Evolutionary conservation across 1,139 yeast genomes (phyloP), one percentile per base, ranked within the genome.

Genomic region (Hyphopichia khmerensis): DNA sequence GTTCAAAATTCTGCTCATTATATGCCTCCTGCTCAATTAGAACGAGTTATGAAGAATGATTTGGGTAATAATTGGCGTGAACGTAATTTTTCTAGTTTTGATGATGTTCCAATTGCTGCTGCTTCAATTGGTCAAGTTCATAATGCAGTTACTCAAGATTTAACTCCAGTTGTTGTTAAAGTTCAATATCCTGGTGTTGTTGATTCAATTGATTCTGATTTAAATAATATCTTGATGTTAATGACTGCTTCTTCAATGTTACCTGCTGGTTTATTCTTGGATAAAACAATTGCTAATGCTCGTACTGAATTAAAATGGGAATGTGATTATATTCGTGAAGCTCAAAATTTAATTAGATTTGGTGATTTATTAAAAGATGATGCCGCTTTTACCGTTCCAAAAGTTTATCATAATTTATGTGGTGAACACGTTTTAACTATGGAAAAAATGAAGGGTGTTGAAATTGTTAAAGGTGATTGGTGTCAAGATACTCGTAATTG

Each of bases 131-230:
- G 99, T 3, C 98, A 93, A 64, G 99, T 93, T 3, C 99, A 93
- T 64, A 76, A 75, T 38, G 99, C 96, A 1, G 83, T 80, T 10
- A 73, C 95, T 17, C 71, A 68, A 41, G 80, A 78, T 29, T 77
- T 79, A 48, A 67, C 79, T n/a, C 80, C 80, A 27, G 96, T 91
- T 24, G 99, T 95, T n/a, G 96, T 93, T 13, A 93, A 93, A 59
- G 90, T 93, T 3, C 99, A 93, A 62, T 93, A 93, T 56, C 99
- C 99, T 0, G 99, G 99, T n/a, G 98, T 93, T 11, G 95, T 87
- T 18, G 82, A 86, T 49, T 84, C 95, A 11, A 95, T 93, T 54
- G 98, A 93, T 60, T 87, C 96, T 2, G 99, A 93, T 64, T 76
- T 93, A 60, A 93, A 87, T 63, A 91, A 90, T 53, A 68, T 93